Percentiles rank a stretch among this genome's conserved stretches.
Conservation (phyloP, 2,329 filamentous ascomycete genomes). For the Pleoardoris graminearum region DNA sequence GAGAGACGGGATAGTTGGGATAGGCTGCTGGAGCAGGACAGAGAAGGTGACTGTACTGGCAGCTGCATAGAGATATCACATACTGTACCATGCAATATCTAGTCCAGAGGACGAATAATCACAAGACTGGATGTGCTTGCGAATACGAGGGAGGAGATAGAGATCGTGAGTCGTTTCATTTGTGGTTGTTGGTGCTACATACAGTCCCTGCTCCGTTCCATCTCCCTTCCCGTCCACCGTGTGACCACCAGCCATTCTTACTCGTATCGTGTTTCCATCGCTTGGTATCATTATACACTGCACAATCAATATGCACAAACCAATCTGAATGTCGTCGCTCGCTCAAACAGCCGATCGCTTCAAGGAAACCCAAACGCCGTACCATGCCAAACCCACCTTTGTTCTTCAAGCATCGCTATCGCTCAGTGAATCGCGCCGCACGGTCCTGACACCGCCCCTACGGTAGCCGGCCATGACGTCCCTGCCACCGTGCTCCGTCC, state of each 20-base stretch:
- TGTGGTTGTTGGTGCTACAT: neutral
- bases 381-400: neutral
- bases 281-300: constrained; percentile 8
- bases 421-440: constrained; percentile 57
- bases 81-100: too few species aligned
- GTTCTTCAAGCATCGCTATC: constrained; percentile 50
- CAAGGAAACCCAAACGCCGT: constrained; percentile 3
- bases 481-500: constrained; percentile 37
- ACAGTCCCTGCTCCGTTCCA: neutral
- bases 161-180: too few species aligned
- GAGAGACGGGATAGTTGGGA: too few species aligned
- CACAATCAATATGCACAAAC: constrained; percentile 3
- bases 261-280: neutral
- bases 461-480: constrained; percentile 50
- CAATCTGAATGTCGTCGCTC: constrained; percentile 1
- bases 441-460: constrained; percentile 45
- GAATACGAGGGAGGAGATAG: too few species aligned
- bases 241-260: neutral
- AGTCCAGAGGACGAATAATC: too few species aligned
- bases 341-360: neutral
- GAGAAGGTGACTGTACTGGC: too few species aligned
- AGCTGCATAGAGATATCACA: too few species aligned
- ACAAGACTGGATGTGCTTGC: too few species aligned
- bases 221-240: neutral
- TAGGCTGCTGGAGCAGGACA: too few species aligned